Evolutionary conservation across 1,139 yeast genomes (phyloP), one percentile per base, ranked within the genome.

Genomic region (Yamadazyma songkhlaensis): DNA sequence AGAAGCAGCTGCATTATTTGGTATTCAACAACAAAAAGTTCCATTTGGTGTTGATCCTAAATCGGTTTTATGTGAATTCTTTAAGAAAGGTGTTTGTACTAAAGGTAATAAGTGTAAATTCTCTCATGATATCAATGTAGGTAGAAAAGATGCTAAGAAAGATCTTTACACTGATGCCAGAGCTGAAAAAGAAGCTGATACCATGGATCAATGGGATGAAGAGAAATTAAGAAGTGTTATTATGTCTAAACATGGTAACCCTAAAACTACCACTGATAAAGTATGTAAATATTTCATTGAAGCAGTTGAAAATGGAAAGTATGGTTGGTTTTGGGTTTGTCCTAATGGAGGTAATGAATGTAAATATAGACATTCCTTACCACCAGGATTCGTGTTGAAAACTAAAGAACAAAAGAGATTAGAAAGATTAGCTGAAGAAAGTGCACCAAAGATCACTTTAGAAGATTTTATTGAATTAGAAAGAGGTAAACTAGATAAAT

Each of bases 291-390:
- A 64, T 62, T 94, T 94, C 66, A 86, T 92, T 51, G 96, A 89
- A 44, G 98, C 98, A 0, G 97, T 94, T 44, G 98, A 94, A 58
- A 89, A 89, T 56, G 94, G 95, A 41, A 90, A 92, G 60, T 92
- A 94, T 59, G 98, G 99, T 53, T 92, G 98, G 98, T 90, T 92
- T 64, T 92, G 98, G 99, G 77, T 78, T 24, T 92, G 99, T 69
- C 99, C 98, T 26, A 87, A 87, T 52, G 92, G 92, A 29, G 97
- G 96, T 46, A 81, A 84, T 49, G 84, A 79, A 40, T 94, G 99
- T 77, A 92, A 84, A 71, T 94, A 94, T 69, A 81, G 78, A 62
- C 99, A 94, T 64, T 84, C 97, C n/a, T 74, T 94, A 53, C 99
- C 99, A 31, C 89, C 94, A 32, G 99, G 98, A 1, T 94, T 89